phyloP scores from a whole-genome alignment of 2,329 filamentous ascomycete species.

The Aspergillus ochraceoroseus region DNA sequence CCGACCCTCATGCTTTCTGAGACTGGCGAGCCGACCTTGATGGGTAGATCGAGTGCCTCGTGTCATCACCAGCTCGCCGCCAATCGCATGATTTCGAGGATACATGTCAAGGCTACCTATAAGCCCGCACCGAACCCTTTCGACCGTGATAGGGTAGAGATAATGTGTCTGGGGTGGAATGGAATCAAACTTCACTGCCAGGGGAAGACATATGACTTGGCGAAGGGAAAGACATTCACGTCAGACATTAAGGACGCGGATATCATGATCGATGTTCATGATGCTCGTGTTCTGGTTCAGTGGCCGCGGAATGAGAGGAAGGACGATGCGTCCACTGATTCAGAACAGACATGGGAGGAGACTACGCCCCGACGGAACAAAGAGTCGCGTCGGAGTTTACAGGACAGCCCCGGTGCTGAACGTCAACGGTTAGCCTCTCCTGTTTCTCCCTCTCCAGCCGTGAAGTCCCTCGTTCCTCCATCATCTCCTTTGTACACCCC shows the following conservation, averaged over 20 bases:
- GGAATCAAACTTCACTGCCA: slow-evolving; percentile 89
- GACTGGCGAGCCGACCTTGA: slow-evolving; percentile 73
- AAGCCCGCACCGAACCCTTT: slow-evolving; percentile 63
- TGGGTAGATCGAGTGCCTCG: slow-evolving; percentile 91
- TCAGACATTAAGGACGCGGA: slow-evolving; percentile 83
- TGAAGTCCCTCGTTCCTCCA: slow-evolving; percentile 43
- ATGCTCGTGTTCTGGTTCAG: slow-evolving; percentile 78
- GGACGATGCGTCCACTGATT: slow-evolving; percentile 51
- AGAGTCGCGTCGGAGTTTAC: slow-evolving; percentile 27
- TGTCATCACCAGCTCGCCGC: slow-evolving; percentile 92
- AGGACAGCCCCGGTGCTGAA: slow-evolving; percentile 52
- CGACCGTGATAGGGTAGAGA: slow-evolving; percentile 73
- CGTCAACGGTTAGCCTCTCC: slow-evolving; percentile 65
- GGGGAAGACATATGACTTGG: slow-evolving; percentile 76
- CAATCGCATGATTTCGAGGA: slow-evolving; percentile 85
- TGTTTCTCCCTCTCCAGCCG: slow-evolving; percentile 63
- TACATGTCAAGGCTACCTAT: slow-evolving; percentile 86
- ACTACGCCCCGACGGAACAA: slow-evolving; percentile 37
- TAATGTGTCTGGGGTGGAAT: slow-evolving; percentile 93
- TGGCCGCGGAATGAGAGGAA: slow-evolving; percentile 66
- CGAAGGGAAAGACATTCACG: slow-evolving; percentile 82
- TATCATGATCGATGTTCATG: slow-evolving; percentile 93
- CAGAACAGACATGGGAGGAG: slow-evolving; percentile 68
- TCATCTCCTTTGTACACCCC: slow-evolving; percentile 43
- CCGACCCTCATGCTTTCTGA: slow-evolving; percentile 75